Conservation (phyloP, 176 grass and related monocot genomes). For the Echinochloa phyllopogon region DNA sequence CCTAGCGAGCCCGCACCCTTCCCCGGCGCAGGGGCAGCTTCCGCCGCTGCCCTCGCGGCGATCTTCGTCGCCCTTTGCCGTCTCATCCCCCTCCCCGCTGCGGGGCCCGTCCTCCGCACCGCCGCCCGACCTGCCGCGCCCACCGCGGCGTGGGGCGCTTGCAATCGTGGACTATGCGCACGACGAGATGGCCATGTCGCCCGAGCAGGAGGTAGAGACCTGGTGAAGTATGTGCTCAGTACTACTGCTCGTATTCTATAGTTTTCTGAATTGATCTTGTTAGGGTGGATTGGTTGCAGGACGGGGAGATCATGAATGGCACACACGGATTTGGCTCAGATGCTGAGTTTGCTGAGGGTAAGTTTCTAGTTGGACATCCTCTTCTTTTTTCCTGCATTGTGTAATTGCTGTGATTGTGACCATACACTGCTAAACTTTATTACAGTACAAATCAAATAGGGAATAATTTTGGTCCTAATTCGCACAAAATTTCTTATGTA, state of each 20-base stretch:
- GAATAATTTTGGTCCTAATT: neutral
- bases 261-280: conserved; percentile 40
- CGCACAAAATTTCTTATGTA: neutral
- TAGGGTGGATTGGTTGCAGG: conserved; percentile 50
- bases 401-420: neutral
- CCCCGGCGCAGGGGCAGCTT: conserved; percentile 38
- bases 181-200: conserved; percentile 85
- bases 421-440: neutral
- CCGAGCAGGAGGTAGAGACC: conserved; percentile 70
- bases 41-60: conserved; percentile 47
- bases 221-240: conserved; percentile 45
- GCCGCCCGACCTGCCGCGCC: conserved; percentile 38
- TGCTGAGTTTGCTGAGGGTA: conserved; percentile 48
- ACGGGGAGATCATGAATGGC: conserved; percentile 56
- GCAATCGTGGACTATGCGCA: conserved; percentile 90
- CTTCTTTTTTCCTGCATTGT: neutral
- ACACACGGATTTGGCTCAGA: conserved; percentile 15
- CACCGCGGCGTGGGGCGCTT: conserved; percentile 51
- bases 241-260: neutral
- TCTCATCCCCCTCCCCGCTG: conserved; percentile 47
- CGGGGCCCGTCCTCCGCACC: conserved; percentile 19
- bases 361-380: neutral
- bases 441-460: conserved; percentile 4
- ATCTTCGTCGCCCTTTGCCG: conserved; percentile 41
- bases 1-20: conserved; percentile 55